A percentile compares a stretch with the other conserved stretches of the same genome.
These are phyloP conservation scores for Digitaria exilis DNA, from an alignment of 202 grass and related monocot species.

Conservation along the genomic window DNA sequence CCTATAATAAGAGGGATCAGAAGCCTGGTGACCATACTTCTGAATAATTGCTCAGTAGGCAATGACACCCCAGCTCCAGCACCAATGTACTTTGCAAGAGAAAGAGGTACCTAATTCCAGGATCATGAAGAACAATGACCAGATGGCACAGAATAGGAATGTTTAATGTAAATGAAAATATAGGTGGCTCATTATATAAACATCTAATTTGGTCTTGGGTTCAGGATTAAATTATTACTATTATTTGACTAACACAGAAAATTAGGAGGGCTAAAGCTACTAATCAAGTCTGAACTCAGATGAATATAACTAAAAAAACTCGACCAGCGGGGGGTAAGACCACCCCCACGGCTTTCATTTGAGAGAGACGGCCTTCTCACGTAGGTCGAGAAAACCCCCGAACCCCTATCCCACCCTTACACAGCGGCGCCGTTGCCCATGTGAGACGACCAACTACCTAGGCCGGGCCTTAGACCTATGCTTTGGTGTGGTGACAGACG, in stretches of 20 bases:
- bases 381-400: too few relatives aligned
- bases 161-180: neutral
- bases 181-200: conserved; percentile 1
- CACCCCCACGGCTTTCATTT: too few relatives aligned
- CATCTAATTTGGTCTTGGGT: neutral
- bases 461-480: too few relatives aligned
- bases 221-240: neutral
- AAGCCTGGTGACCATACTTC: conserved; percentile 77
- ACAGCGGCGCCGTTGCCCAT: too few relatives aligned
- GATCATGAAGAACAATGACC: conserved; percentile 22
- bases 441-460: too few relatives aligned
- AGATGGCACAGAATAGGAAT: neutral
- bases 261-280: conserved; percentile 8
- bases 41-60: conserved; percentile 78
- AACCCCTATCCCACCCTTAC: too few relatives aligned
- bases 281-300: conserved; percentile 4
- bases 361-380: too few relatives aligned
- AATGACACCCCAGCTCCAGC: conserved; percentile 68
- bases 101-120: conserved; percentile 72
- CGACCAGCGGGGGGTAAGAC: too few relatives aligned
- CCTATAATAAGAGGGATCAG: conserved; percentile 79
- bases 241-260: conserved; percentile 1
- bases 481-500: too few relatives aligned
- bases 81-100: conserved; percentile 79
- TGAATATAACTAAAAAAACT: too few relatives aligned